Evolutionary conservation across 306 rosid genomes (phyloP).

Genomic region (Geum urbanum): DNA sequence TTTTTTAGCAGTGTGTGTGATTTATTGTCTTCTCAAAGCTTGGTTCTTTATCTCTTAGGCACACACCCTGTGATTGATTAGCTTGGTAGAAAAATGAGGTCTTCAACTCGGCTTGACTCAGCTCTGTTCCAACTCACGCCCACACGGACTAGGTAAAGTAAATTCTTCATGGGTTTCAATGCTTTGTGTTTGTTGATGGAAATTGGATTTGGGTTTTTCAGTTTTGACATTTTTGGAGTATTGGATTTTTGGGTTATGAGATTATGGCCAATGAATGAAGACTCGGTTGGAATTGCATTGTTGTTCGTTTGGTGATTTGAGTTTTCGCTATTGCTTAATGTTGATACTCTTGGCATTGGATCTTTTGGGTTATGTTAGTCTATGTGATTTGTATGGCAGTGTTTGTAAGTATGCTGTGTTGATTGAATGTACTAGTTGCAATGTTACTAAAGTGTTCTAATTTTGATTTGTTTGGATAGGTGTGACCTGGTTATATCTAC

Average conservation of each 20-base stretch:
- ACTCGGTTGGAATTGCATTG: conserved; percentile 10
- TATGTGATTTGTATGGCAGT: neutral
- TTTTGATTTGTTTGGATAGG: conserved; percentile 41
- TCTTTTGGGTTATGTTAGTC: conserved; percentile 12
- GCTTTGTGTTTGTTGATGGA: conserved; percentile 5
- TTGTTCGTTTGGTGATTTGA: conserved; percentile 27
- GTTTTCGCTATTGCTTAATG: neutral
- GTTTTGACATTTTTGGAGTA: neutral
- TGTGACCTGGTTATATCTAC: conserved; percentile 83
- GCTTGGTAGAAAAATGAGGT: conserved; percentile 43
- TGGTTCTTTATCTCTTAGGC: neutral
- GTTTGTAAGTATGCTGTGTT: neutral
- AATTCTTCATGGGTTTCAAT: neutral
- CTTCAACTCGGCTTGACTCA: conserved; percentile 72
- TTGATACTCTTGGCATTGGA: conserved; percentile 12
- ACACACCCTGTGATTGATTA: neutral
- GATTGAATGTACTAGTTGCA: neutral
- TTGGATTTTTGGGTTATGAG: neutral
- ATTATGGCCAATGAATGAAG: conserved; percentile 1
- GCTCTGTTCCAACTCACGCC: conserved; percentile 94
- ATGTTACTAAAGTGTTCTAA: neutral
- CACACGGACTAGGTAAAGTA: conserved; percentile 75
- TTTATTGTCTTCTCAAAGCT: neutral
- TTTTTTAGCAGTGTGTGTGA: neutral
- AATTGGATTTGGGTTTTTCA: conserved; percentile 15